Percentiles rank a stretch among this genome's conserved stretches.
Conservation (phyloP, 2,329 filamentous ascomycete species). For the Scedosporium apiospermum region DNA sequence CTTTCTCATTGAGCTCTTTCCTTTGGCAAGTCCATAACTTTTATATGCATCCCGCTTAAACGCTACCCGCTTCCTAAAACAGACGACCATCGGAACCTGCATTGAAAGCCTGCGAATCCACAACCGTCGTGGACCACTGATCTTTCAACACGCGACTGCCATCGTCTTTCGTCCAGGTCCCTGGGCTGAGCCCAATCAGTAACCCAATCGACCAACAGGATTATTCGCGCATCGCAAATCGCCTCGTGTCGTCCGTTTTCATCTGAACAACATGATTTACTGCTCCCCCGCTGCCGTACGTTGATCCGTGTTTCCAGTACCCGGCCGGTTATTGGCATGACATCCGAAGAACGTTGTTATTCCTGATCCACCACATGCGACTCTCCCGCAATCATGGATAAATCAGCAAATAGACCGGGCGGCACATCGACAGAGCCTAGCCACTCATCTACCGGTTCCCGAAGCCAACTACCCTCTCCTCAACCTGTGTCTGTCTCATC, state of each 20-base stretch:
- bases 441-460: neutral
- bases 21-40: neutral
- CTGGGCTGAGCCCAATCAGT: neutral
- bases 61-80: neutral
- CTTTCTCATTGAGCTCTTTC: neutral
- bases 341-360: neutral
- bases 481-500: constrained; percentile 3
- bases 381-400: constrained; percentile 6
- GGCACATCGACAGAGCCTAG: neutral
- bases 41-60: neutral
- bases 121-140: constrained; percentile 2
- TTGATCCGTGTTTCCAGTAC: neutral
- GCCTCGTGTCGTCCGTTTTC: neutral
- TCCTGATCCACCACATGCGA: constrained; percentile 7
- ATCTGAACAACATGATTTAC: constrained; percentile 2
- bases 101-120: neutral
- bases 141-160: neutral
- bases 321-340: constrained; percentile 4
- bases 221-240: neutral
- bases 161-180: neutral
- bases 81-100: neutral
- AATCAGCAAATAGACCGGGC: constrained; percentile 3
- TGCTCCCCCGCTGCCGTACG: neutral
- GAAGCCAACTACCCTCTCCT: neutral
- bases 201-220: neutral